phyloP scores from a whole-genome alignment of 305 asterid species.

The Rubia tinctorum region DNA sequence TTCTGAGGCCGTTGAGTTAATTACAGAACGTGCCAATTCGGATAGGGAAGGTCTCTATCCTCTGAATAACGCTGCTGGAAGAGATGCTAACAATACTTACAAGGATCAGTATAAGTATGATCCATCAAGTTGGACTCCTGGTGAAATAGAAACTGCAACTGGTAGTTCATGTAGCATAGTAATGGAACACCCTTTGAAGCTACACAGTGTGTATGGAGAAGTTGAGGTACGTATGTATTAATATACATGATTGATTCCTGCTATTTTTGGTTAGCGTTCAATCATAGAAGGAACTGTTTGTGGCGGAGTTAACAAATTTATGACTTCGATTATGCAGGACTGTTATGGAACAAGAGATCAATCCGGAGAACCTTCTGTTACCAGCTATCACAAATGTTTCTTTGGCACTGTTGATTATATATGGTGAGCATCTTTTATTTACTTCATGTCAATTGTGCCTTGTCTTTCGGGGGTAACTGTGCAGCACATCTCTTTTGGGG shows the following conservation, averaged over 20 bases:
- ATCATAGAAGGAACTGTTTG: not conserved
- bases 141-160: constrained; percentile 73
- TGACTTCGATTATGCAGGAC: constrained; percentile 42
- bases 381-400: constrained; percentile 88
- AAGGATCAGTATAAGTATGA: constrained; percentile 25
- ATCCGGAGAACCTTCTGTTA: constrained; percentile 76
- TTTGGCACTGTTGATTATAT: constrained; percentile 94
- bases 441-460: not conserved
- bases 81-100: constrained; percentile 26
- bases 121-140: constrained; percentile 81
- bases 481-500: not conserved
- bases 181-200: constrained; percentile 72
- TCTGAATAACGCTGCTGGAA: constrained; percentile 21
- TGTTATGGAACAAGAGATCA: constrained; percentile 67
- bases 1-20: constrained; percentile 13
- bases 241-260: not conserved
- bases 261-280: not conserved
- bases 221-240: constrained; percentile 51
- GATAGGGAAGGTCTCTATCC: constrained; percentile 20
- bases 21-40: constrained; percentile 22
- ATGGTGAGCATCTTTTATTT: constrained; percentile 54
- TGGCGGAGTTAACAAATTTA: not conserved
- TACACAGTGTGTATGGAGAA: constrained; percentile 74
- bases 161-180: constrained; percentile 59
- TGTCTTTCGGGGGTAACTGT: not conserved